Percentiles rank a stretch among this genome's conserved stretches.
These are phyloP conservation scores for Candida chilensis DNA, from an alignment of 805 yeast species.

Conservation along the genomic window DNA sequence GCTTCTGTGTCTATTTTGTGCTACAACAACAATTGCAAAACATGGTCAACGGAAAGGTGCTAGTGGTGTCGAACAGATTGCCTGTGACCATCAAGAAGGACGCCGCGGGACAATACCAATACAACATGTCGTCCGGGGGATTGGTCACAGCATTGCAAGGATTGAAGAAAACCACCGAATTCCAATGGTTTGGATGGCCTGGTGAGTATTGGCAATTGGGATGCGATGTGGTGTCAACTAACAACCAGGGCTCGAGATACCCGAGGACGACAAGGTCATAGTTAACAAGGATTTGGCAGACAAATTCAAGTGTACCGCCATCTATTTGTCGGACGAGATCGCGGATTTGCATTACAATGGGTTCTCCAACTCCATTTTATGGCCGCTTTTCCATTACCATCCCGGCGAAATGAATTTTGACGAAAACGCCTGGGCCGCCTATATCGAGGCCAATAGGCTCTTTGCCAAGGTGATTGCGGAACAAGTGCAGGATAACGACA, in stretches of 20 bases:
- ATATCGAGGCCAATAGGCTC: constrained; percentile 80
- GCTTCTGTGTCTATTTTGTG: not conserved
- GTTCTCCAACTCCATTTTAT: constrained; percentile 84
- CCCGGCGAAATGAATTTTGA: constrained; percentile 99
- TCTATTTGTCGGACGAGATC: constrained; percentile 76
- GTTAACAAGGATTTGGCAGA: constrained; percentile 65
- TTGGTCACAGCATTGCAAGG: constrained; percentile 94
- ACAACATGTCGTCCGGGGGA: constrained; percentile 95
- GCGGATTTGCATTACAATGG: constrained; percentile 98
- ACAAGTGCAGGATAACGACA: constrained; percentile 70
- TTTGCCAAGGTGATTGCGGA: constrained; percentile 71
- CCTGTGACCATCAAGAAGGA: constrained; percentile 85
- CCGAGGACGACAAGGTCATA: constrained; percentile 58
- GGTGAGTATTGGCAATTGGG: constrained; percentile 21
- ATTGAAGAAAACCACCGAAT: constrained; percentile 67
- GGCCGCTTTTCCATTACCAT: constrained; percentile 98
- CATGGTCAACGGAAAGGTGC: constrained; percentile 52
- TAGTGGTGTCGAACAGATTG: constrained; percentile 89
- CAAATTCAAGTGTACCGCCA: constrained; percentile 85
- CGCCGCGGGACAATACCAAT: constrained; percentile 57
- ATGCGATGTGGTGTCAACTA: not conserved
- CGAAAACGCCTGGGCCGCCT: constrained; percentile 97
- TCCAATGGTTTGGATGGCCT: constrained; percentile 99
- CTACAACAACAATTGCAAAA: not conserved
- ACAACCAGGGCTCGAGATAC: constrained; percentile 53